phyloP scores from a whole-genome alignment of 2,329 filamentous ascomycete species.

The Colletotrichum viniferum region DNA sequence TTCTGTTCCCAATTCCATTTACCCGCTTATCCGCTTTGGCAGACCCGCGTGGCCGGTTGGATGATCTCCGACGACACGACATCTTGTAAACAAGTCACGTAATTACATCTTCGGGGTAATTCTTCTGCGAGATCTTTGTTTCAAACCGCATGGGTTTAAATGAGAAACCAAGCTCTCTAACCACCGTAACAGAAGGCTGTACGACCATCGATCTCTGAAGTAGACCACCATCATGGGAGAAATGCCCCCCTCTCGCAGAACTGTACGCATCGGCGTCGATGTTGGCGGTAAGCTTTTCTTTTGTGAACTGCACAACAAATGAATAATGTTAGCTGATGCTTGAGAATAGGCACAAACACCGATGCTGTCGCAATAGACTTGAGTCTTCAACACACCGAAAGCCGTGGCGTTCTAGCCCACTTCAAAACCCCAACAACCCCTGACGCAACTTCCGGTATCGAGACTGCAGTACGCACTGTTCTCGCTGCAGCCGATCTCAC shows the following conservation, averaged over 20 bases:
- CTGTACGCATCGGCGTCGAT: conserved; percentile 46
- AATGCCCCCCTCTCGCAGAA: neutral
- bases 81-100: neutral
- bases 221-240: conserved; percentile 3
- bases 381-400: conserved; percentile 30
- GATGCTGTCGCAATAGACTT: conserved; percentile 55
- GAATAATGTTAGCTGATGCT: neutral
- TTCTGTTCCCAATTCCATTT: neutral
- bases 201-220: neutral
- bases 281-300: conserved; percentile 36
- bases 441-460: conserved; percentile 52
- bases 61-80: neutral
- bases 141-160: neutral
- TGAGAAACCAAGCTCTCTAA: neutral
- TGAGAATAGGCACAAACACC: conserved; percentile 48
- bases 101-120: neutral
- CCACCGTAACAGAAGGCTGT: neutral
- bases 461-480: conserved; percentile 47
- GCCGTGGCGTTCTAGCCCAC: conserved; percentile 51
- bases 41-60: neutral
- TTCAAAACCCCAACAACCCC: conserved; percentile 54
- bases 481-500: conserved; percentile 37
- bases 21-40: neutral
- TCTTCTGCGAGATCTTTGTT: neutral
- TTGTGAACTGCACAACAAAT: neutral